A percentile compares a stretch with the other conserved stretches of the same genome.
Evolutionary conservation across 345 rosid species (phyloP).

Genomic region (Nasturtium officinale): DNA sequence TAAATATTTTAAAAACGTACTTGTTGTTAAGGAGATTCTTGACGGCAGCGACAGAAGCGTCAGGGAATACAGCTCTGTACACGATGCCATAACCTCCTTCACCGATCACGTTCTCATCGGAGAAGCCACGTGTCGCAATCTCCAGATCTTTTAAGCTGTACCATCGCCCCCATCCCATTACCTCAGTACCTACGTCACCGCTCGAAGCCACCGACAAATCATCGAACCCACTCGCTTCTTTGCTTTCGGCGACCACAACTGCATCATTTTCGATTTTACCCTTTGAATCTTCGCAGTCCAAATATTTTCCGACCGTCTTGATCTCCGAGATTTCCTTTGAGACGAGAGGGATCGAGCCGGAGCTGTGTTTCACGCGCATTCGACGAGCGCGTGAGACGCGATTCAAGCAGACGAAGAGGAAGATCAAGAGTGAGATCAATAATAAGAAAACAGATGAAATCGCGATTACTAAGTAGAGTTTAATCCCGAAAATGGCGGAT

Average conservation of each 20-base stretch:
- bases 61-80: constrained; percentile 68
- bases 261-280: constrained; percentile 43
- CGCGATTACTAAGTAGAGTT: constrained; percentile 60
- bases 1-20: constrained; percentile 47
- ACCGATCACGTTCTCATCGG: constrained; percentile 81
- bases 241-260: constrained; percentile 18
- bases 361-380: constrained; percentile 66
- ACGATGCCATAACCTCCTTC: constrained; percentile 98
- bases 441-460: constrained; percentile 47
- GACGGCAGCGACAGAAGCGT: constrained; percentile 85
- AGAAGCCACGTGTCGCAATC: constrained; percentile 76
- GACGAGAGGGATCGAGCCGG: constrained; percentile 72
- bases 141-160: constrained; percentile 82
- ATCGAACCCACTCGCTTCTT: constrained; percentile 47
- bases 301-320: constrained; percentile 49
- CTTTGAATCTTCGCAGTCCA: constrained; percentile 29
- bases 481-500: constrained; percentile 56
- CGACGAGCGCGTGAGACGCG: constrained; percentile 58
- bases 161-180: constrained; percentile 94
- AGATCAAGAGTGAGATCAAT: constrained; percentile 50
- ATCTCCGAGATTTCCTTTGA: constrained; percentile 77
- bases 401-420: constrained; percentile 55
- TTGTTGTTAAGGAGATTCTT: constrained; percentile 88
- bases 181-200: constrained; percentile 56
- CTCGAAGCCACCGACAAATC: constrained; percentile 50